Evolutionary conservation across 495 filamentous ascomycete genomes (phyloP).

Genomic region (Penicillium salamii): DNA sequence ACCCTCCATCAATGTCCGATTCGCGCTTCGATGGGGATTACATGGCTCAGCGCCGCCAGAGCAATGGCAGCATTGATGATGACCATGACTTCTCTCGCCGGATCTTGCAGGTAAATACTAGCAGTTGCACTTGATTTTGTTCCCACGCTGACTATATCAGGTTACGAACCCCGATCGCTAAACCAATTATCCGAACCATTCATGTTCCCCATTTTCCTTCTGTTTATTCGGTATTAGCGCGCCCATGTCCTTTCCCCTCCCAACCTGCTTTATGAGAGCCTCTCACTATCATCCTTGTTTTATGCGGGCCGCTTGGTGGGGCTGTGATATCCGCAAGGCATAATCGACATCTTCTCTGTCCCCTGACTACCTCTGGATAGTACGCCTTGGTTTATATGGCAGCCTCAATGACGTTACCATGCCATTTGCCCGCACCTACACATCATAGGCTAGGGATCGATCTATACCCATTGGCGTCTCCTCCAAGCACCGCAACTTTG

Average conservation of each 20-base stretch:
- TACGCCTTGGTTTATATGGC: background rate
- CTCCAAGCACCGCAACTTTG: background rate
- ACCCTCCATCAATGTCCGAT: constrained; percentile 60
- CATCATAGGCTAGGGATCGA: background rate
- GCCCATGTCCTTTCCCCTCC: background rate
- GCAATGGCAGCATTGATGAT: constrained; percentile 96
- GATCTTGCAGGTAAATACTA: constrained; percentile 76
- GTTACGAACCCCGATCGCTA: constrained; percentile 51
- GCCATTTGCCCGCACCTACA: background rate
- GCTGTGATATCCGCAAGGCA: constrained; percentile 26
- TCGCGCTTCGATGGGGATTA: constrained; percentile 81
- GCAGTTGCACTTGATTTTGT: background rate
- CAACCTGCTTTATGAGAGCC: constrained; percentile 12
- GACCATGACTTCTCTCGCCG: constrained; percentile 95
- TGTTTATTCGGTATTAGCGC: constrained; percentile 9
- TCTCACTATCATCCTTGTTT: constrained; percentile 14
- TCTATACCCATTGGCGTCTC: background rate
- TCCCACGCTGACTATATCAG: constrained; percentile 17
- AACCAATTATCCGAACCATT: constrained; percentile 1
- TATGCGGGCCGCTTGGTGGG: constrained; percentile 26
- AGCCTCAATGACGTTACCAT: background rate
- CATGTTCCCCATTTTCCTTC: constrained; percentile 1
- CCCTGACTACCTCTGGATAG: constrained; percentile 1
- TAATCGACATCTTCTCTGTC: too few species aligned
- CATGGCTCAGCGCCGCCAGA: constrained; percentile 83